Percentiles rank a stretch among this genome's conserved stretches.
phyloP scores from a whole-genome alignment of 768 basidiomycete species.

The Lyophyllum decastes region DNA sequence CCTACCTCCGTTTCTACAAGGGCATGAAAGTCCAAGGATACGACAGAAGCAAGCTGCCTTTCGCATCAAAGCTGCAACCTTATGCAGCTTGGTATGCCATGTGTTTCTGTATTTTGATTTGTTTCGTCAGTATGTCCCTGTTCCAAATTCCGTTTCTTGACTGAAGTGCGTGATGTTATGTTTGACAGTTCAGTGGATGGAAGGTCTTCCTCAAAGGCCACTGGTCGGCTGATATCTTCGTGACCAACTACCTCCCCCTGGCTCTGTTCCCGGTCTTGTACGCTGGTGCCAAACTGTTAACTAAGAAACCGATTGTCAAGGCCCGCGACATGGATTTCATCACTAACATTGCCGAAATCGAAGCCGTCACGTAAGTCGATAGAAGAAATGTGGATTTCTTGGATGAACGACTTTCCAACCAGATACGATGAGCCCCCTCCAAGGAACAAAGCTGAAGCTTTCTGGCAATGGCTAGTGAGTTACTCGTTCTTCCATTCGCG shows the following conservation, averaged over 20 bases:
- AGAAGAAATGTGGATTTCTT: not conserved
- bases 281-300: constrained; percentile 54
- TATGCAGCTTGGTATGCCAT: constrained; percentile 67
- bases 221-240: constrained; percentile 63
- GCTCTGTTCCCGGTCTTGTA: constrained; percentile 79
- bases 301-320: constrained; percentile 44
- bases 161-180: not conserved
- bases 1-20: constrained; percentile 82
- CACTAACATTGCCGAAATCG: constrained; percentile 66
- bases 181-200: constrained; percentile 44
- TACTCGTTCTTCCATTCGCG: not conserved
- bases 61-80: constrained; percentile 64
- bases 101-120: constrained; percentile 48
- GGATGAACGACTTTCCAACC: not conserved
- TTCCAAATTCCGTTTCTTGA: not conserved
- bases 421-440: constrained; percentile 74
- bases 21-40: constrained; percentile 83
- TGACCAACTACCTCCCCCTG: constrained; percentile 81
- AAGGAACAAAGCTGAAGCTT: constrained; percentile 61
- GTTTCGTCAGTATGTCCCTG: constrained; percentile 53
- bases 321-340: constrained; percentile 85
- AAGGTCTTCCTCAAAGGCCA: constrained; percentile 38
- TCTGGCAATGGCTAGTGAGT: constrained; percentile 83
- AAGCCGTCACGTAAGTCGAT: constrained; percentile 54
- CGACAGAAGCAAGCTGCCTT: constrained; percentile 73